Evolutionary conservation across 2,329 filamentous ascomycete species (phyloP), one percentile per base, ranked within the genome.

Genomic region (Penicillium sp.): DNA sequence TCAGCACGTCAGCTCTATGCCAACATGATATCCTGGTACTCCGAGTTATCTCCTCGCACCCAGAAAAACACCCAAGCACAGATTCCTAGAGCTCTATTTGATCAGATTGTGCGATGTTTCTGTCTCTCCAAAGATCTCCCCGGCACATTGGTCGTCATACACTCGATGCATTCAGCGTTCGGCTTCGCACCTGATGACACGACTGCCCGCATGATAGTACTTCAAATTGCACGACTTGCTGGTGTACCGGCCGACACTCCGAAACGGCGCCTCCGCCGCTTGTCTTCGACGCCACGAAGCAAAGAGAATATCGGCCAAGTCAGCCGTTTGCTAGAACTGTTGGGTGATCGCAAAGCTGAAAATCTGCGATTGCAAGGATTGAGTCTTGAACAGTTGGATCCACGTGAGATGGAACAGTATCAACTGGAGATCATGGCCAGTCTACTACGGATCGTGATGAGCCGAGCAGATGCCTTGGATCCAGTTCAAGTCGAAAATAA

Each of bases 21-120:
- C 5, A 73, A 80, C 53, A 83, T 84, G 80, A 75, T 80, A 57
- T 69, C 69, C n/a, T 80, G 81, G 77, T 72, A 75, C 50, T 64
- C 68, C 9, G 63, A 63, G 13, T 67, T 80, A 23, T 64, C 72
- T 10, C 58, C 63, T 1, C 71, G 71, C 50, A 57, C 56, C 23
- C 66, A 70, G 51, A 66, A 72, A 43, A 62, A 53, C 4, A 67
- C 69, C 13, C 65, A 70, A 19, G 67, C 71, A 27, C 73, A 77
- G 40, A 77, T 83, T 57, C 78, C 80, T 23, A 75, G 73, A 56
- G 78, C 80, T 6, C 64, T 84, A 3, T 84, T 84, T 59, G 76
- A 83, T 60, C 75, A 79, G 56, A 81, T 84, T 47, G 75, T 83
- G 29, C 74, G 79, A 33, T 80, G 77, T 62, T 82, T 84, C 67